A percentile compares a stretch with the other conserved stretches of the same genome.
phyloP scores from a whole-genome alignment of 306 rosid species.

The Quercus mongolica region DNA sequence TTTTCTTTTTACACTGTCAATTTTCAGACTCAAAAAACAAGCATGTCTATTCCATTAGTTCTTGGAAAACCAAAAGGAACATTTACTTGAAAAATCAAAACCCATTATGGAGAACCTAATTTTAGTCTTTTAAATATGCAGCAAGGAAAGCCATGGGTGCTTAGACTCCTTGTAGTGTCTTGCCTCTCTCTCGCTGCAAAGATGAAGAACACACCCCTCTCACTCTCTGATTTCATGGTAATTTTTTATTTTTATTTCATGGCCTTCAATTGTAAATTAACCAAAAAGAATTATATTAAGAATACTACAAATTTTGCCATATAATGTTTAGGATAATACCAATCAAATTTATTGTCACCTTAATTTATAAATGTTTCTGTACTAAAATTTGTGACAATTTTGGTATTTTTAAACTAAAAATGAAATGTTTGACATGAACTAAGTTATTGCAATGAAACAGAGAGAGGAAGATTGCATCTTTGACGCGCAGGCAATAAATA shows the following conservation, averaged over 20 bases:
- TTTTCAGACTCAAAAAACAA: background rate
- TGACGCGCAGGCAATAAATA: constrained; percentile 41
- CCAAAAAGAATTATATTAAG: too few species aligned
- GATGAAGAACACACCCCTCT: constrained; percentile 52
- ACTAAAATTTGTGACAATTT: too few species aligned
- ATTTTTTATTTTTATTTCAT: background rate
- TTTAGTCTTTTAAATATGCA: constrained; percentile 19
- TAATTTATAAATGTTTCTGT: too few species aligned
- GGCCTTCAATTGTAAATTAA: background rate
- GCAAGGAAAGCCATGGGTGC: constrained; percentile 58
- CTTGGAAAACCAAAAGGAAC: constrained; percentile 4
- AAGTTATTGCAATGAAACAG: constrained; percentile 30
- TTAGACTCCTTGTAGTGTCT: constrained; percentile 43
- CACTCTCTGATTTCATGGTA: constrained; percentile 44
- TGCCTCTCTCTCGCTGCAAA: constrained; percentile 69
- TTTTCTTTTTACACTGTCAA: background rate
- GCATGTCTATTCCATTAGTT: background rate
- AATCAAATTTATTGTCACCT: too few species aligned
- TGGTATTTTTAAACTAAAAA: too few species aligned
- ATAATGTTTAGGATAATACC: too few species aligned
- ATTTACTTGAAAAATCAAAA: background rate
- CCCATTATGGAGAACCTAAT: background rate
- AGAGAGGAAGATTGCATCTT: constrained; percentile 41
- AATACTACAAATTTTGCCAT: too few species aligned
- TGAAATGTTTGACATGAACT: background rate